Conservation (phyloP, 2,329 filamentous ascomycete species). For the Bisporella sp. region DNA sequence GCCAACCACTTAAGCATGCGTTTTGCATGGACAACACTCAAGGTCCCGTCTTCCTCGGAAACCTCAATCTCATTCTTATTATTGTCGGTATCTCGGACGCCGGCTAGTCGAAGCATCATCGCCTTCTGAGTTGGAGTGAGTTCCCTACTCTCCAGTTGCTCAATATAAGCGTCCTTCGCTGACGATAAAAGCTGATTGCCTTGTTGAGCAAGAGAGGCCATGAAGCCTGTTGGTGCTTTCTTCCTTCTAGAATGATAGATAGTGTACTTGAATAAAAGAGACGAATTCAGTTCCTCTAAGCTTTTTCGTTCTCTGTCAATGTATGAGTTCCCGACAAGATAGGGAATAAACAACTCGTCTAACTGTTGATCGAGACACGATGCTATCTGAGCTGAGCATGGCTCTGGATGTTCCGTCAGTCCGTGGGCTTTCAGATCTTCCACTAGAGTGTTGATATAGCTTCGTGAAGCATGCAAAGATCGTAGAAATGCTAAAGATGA, state of each 20-base stretch:
- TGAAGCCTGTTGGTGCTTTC: conserved; percentile 85
- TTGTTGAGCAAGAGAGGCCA: conserved; percentile 84
- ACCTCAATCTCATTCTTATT: conserved; percentile 86
- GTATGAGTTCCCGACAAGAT: conserved; percentile 61
- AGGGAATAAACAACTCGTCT: conserved; percentile 70
- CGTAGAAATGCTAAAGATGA: conserved; percentile 89
- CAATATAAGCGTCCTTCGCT: conserved; percentile 86
- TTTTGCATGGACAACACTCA: conserved; percentile 85
- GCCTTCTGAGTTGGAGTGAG: conserved; percentile 81
- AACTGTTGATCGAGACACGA: conserved; percentile 67
- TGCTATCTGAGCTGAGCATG: conserved; percentile 78
- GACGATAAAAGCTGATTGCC: conserved; percentile 83
- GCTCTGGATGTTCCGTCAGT: conserved; percentile 89
- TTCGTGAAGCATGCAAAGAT: conserved; percentile 82
- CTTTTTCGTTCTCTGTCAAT: conserved; percentile 63
- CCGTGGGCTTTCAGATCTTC: conserved; percentile 94
- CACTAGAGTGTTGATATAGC: conserved; percentile 79
- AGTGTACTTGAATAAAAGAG: conserved; percentile 90
- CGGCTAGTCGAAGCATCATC: conserved; percentile 85
- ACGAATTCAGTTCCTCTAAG: conserved; percentile 79
- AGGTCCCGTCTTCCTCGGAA: conserved; percentile 77
- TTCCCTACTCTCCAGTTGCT: conserved; percentile 81
- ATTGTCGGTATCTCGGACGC: conserved; percentile 66
- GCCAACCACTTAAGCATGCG: conserved; percentile 97
- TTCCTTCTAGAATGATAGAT: conserved; percentile 87